phyloP scores from a whole-genome alignment of 2,329 filamentous ascomycete species.

The Alternaria novae-zelandiae region DNA sequence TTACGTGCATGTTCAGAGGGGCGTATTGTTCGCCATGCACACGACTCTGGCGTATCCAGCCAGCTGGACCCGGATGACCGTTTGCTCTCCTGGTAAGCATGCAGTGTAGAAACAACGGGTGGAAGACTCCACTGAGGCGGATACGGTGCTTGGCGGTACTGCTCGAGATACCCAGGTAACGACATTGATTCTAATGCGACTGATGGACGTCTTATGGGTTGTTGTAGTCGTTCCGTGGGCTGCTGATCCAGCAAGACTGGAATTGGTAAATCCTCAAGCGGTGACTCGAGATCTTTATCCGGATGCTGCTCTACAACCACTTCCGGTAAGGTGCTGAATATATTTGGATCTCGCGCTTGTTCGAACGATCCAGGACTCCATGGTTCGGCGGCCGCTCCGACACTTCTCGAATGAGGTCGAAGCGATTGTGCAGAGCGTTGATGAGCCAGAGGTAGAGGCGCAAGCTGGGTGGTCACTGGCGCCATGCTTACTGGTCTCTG shows the following conservation, averaged over 20 bases:
- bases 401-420: slow-evolving; percentile 14
- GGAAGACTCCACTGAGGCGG: slow-evolving; percentile 40
- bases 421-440: slow-evolving; percentile 6
- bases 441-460: not conserved
- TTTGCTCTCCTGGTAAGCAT: slow-evolving; percentile 20
- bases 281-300: slow-evolving; percentile 6
- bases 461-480: not conserved
- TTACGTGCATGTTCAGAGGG: slow-evolving; percentile 18
- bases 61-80: slow-evolving; percentile 25
- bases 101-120: slow-evolving; percentile 29
- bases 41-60: slow-evolving; percentile 31
- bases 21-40: slow-evolving; percentile 31
- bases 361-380: slow-evolving; percentile 26
- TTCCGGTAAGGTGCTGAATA: slow-evolving; percentile 23
- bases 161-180: slow-evolving; percentile 35
- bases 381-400: slow-evolving; percentile 17
- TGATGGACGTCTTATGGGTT: not conserved
- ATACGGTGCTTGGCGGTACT: slow-evolving; percentile 37
- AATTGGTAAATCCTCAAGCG: slow-evolving; percentile 16
- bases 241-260: slow-evolving; percentile 13
- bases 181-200: slow-evolving; percentile 14
- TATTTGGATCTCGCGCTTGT: slow-evolving; percentile 1
- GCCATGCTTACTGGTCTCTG: not conserved
- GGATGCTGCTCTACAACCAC: slow-evolving; percentile 8
- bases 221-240: not conserved